Conservation (phyloP, 106 monocot species). For the Apostasia ramifera region DNA sequence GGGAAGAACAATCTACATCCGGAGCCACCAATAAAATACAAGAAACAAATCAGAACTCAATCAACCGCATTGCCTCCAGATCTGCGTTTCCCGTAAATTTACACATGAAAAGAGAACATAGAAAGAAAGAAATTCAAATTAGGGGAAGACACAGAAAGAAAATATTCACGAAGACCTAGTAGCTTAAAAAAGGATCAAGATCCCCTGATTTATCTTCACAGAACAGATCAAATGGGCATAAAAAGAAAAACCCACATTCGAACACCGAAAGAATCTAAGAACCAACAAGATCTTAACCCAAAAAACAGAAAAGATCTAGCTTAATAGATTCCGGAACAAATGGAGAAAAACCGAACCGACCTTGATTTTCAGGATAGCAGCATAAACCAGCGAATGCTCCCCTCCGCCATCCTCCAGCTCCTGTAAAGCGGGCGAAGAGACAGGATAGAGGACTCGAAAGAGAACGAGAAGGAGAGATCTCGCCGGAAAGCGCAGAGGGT, state of each 20-base stretch:
- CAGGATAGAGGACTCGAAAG: no score
- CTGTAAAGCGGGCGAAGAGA: no score
- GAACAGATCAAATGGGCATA: not conserved
- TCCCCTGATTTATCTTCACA: not conserved
- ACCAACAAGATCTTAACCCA: not conserved
- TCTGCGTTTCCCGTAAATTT: not conserved
- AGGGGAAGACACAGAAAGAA: not conserved
- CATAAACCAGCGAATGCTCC: no score
- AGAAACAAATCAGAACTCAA: not conserved
- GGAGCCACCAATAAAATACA: not conserved
- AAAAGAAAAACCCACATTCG: not conserved
- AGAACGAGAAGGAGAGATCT: no score
- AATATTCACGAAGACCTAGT: not conserved
- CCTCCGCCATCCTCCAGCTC: no score
- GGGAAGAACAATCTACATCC: not conserved
- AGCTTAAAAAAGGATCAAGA: not conserved
- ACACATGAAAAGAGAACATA: not conserved
- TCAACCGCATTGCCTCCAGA: not conserved
- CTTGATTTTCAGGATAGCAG: not conserved
- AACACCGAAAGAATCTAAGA: not conserved
- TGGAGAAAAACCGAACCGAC: not conserved
- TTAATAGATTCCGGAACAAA: slow-evolving; percentile 4
- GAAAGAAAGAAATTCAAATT: not conserved
- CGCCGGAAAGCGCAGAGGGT: not conserved
- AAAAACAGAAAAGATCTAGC: not conserved